Base-by-base conservation (phyloP, 2,329 filamentous ascomycete species). In the Epichloe festucae region DNA sequence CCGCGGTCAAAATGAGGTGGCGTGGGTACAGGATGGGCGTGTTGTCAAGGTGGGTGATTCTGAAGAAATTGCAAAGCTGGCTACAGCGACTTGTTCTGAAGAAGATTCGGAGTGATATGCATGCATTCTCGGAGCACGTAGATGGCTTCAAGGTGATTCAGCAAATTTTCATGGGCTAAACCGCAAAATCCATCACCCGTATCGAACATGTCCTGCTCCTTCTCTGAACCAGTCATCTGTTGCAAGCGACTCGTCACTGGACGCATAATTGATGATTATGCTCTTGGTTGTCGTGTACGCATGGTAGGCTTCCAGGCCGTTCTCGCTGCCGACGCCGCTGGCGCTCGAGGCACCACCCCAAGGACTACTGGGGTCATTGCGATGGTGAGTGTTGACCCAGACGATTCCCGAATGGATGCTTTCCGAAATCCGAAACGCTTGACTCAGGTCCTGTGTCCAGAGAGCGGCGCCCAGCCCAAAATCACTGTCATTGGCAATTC, bases 391-490 rank as follows among this genome's bases (percentile, higher is more conserved):
- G 52, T 74, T 73, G 41, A 75, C 70, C 73, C 75, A 78, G 2
- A 73, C 71, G 51, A 75, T 76, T 55, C 84, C 87, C 1, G 86
- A 84, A 56, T 80, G 76, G 57, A 91, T 74, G 44, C 74, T 74
- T 62, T 87, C 85, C 49, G 84, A 81, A 3, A 89, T 82, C 39
- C 85, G 77, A 62, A 89, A 89, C 83, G 4, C 86, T 81, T 47
- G 84, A 78, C 64, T 88, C 62, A 90, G 72, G 66, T 89, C 82
- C 56, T 70, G 77, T 34, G 87, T 91, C 80, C 89, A 87, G 19
- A 91, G 73, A 27, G 82, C 85, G 23, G 86, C 84, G 50, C 86
- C 87, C 31, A 93, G 77, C 55, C 85, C 86, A 66, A 88, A 91
- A 55, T 76, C 84, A 61, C 78, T 85, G 67, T 79, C 75, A 73